Evolutionary conservation across 768 basidiomycete species (phyloP), one percentile per base, ranked within the genome.

Genomic region (Hygrophoropsis aurantiaca): DNA sequence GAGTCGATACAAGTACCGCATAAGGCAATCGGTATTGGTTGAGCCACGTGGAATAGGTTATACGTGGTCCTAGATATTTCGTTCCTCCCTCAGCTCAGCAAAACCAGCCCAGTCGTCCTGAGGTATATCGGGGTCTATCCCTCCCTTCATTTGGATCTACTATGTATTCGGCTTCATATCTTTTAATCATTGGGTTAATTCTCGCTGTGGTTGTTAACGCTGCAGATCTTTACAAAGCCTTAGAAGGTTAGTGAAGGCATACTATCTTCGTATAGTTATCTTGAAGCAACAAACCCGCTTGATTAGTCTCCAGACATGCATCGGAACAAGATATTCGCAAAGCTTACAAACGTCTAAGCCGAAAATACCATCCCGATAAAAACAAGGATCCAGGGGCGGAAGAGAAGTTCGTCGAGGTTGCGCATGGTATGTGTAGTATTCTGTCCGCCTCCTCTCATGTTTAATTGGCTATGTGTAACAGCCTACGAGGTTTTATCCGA

Each of bases 401-500:
- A 59, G 80, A 80, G 46, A 87, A 78, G 61, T 98, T 98, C 64
- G 90, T 97, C 18, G 85, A 95, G 53, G 86, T 97, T 59, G 87
- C 93, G 16, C 82, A 86, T 58, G 93, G 94, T 94, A 58, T 52
- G 80, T 64, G 16, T 43, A 30, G 16, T 33, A 24, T 48, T 21
- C 18, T 56, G 43, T 54, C 46, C 7, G 32, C n/a, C n/a, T 40
- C 5, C 15, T 46, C 24, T 46, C 21, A 8, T 30, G 7, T 6
- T 30, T 30, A 30, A 30, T 41, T 49, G 42, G 48, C 11, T 39
- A 46, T 42, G 40, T 51, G 25, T 18, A 49, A 11, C 52, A 85
- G 97, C 95, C 7, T 99, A 97, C 57, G 94, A 98, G 67, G 81
- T 95, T n/a, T 76, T 99, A 23, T 94, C 93, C 6, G 93, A 97